A percentile compares a stretch with the other conserved stretches of the same genome.
phyloP scores from a whole-genome alignment of 2,329 filamentous ascomycete species.

The Sporothrix variecibatus region DNA sequence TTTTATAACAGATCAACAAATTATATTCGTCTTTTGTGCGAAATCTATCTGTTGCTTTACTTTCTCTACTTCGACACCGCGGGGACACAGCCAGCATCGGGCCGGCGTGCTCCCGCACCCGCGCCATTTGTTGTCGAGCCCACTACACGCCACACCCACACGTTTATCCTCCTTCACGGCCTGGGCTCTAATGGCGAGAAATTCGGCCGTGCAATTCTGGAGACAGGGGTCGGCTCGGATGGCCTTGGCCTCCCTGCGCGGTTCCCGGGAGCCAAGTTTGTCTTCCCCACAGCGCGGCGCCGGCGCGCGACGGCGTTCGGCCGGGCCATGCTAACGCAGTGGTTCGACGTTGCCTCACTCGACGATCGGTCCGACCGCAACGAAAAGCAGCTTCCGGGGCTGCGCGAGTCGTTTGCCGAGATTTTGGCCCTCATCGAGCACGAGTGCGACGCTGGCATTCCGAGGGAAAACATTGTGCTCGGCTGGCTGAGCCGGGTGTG shows the following conservation, averaged over 20 bases:
- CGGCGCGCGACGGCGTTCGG: conserved; percentile 48
- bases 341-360: conserved; percentile 52
- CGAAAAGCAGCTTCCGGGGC: conserved; percentile 47
- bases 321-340: conserved; percentile 49
- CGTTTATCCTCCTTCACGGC: conserved; percentile 38
- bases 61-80: not conserved
- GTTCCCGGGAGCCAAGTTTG: conserved; percentile 46
- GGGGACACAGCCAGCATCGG: not conserved
- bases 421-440: conserved; percentile 36
- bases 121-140: conserved; percentile 34
- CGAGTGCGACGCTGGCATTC: not conserved
- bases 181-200: conserved; percentile 39
- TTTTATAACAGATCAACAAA: too few relatives aligned
- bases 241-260: conserved; percentile 39
- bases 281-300: conserved; percentile 53
- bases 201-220: conserved; percentile 40
- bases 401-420: conserved; percentile 45
- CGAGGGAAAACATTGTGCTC: conserved; percentile 48
- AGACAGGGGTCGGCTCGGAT: conserved; percentile 34
- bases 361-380: conserved; percentile 44
- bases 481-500: conserved; percentile 41
- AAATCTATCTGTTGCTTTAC: not conserved
- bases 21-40: too few relatives aligned
- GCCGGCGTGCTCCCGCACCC: not conserved
- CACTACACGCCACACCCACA: conserved; percentile 33